Evolutionary conservation across 345 rosid genomes (phyloP), one percentile per base, ranked within the genome.

Genomic region (Geranium brycei): DNA sequence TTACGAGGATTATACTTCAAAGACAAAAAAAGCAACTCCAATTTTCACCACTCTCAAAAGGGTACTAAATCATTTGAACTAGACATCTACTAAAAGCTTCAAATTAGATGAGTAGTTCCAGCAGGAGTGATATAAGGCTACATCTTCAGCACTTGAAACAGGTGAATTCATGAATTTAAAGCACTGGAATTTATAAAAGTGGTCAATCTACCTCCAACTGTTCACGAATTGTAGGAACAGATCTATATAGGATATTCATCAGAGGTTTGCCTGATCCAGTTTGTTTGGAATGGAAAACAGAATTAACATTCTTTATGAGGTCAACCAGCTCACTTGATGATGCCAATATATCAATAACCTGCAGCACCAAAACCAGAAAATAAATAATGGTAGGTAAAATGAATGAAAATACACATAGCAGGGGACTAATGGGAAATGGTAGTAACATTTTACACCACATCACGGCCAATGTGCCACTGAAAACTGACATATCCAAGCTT

Each of bases 311-410:
- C 83, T 81, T 92, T 70, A 87, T 61, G 31, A 92, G 82, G 70
- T 76, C 79, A 56, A 78, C 63, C 75, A 92, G 79, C 81, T 87
- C 95, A 71, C 74, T 78, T n/a, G 85, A 84, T 30, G 95, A 87
- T 67, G 87, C 87, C 81, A 89, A 71, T 68, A 82, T 60, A 62
- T 68, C 72, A 75, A 89, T 68, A 63, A 87, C 85, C 98, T 89
- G 80, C 47, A 70, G 60, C 51, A 72, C 73, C 51, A 75, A 62
- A 19, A 59, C 59, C 40, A 57, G 5, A 4, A 13, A 57, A 67
- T 67, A 16, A 63, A 68, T 31, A 63, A 66, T 31, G 35, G 53
- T 23, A 18, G 19, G 55, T 32, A 30, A 61, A 15, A 53, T 15
- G 17, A 1, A 51, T 30, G 35, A 64, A 16, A 57, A 14, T 35